Evolutionary conservation across 768 basidiomycete species (phyloP).

Genomic region (Lentinula guzmanii): DNA sequence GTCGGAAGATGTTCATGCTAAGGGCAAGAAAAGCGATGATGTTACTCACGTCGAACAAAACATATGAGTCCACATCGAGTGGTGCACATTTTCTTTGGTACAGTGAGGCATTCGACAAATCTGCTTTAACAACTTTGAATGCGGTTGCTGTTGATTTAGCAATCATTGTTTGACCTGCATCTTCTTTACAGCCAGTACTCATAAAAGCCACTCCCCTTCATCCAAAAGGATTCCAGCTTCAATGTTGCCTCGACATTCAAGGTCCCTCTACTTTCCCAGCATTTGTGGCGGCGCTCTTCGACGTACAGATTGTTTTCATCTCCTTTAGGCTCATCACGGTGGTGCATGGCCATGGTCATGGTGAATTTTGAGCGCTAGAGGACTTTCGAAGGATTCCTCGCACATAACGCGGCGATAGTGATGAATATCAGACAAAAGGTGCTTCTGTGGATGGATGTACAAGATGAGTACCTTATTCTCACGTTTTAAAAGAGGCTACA

Average conservation of each 20-base stretch:
- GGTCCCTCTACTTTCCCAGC: constrained; percentile 24
- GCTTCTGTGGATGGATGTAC: constrained; percentile 17
- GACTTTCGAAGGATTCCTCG: constrained; percentile 20
- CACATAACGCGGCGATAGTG: constrained; percentile 26
- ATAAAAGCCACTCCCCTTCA: constrained; percentile 7
- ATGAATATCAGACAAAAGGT: constrained; percentile 15
- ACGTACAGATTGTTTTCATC: not conserved
- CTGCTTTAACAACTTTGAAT: constrained; percentile 9
- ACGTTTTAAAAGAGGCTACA: not conserved
- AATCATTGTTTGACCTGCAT: not conserved
- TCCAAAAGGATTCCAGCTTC: constrained; percentile 12
- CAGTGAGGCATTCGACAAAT: constrained; percentile 23
- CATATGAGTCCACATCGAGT: constrained; percentile 24
- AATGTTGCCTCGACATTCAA: constrained; percentile 16
- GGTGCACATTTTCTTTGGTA: constrained; percentile 15
- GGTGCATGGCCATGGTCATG: constrained; percentile 20
- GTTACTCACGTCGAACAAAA: constrained; percentile 26
- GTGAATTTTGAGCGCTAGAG: constrained; percentile 23
- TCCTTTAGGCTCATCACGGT: constrained; percentile 14
- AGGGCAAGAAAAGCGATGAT: not conserved
- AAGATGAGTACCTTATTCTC: not conserved
- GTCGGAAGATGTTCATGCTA: too few species aligned
- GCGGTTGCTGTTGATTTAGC: too few species aligned
- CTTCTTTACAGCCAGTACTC: not conserved
- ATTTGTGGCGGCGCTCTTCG: constrained; percentile 15